These are phyloP conservation scores for Gliomastix tumulicola DNA, from an alignment of 2,329 filamentous ascomycete species.

Conservation along the genomic window DNA sequence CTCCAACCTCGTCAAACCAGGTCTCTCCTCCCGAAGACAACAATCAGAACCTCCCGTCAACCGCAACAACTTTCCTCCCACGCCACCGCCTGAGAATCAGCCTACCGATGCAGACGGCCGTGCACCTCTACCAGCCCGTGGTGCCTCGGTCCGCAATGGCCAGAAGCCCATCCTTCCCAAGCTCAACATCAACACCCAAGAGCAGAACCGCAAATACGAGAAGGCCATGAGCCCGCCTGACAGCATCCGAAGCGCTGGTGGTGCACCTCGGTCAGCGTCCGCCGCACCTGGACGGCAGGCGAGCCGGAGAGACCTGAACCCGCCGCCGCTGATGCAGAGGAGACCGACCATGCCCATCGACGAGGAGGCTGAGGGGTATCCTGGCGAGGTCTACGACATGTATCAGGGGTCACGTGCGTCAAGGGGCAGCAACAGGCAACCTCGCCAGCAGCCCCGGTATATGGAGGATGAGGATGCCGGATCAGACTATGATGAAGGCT, in stretches of 20 bases:
- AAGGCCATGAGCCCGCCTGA: slow-evolving; percentile 40
- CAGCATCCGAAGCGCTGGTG: slow-evolving; percentile 22
- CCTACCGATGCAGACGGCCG: neutral
- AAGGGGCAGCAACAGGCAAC: slow-evolving; percentile 17
- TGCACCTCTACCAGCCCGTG: slow-evolving; percentile 45
- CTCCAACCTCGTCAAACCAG: slow-evolving; percentile 85
- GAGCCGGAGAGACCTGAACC: no score
- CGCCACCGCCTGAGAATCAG: slow-evolving; percentile 89
- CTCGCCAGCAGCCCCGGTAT: slow-evolving; percentile 48
- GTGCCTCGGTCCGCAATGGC: slow-evolving; percentile 54
- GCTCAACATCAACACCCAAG: slow-evolving; percentile 53
- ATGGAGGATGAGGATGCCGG: slow-evolving; percentile 77
- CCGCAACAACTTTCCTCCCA: slow-evolving; percentile 89
- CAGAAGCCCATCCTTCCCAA: slow-evolving; percentile 55
- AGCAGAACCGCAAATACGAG: slow-evolving; percentile 46
- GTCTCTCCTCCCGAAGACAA: slow-evolving; percentile 71
- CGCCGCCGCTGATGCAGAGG: slow-evolving; percentile 16
- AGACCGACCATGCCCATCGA: slow-evolving; percentile 20
- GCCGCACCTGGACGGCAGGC: slow-evolving; percentile 34
- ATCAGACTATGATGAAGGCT: slow-evolving; percentile 64
- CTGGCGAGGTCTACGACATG: slow-evolving; percentile 65
- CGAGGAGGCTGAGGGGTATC: slow-evolving; percentile 56
- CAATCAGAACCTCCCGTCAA: slow-evolving; percentile 77
- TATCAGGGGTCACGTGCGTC: slow-evolving; percentile 33
- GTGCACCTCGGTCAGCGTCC: slow-evolving; percentile 36